Base-by-base conservation (phyloP, 192 early-diverging fungal species). In the Backusella tuberculispora region DNA sequence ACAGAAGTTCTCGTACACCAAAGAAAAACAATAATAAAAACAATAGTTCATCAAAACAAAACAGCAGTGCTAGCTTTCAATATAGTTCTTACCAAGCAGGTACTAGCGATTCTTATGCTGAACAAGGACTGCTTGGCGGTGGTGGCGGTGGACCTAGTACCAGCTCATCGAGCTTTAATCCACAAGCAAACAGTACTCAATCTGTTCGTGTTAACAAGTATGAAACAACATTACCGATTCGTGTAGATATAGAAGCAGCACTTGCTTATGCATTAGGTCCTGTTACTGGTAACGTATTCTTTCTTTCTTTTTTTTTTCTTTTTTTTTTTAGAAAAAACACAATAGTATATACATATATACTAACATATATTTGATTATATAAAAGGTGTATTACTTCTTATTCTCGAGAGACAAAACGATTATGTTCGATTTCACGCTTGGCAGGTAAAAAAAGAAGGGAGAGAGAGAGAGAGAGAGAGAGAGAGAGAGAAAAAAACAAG, bases 341-440 rank as follows among this genome's bases (percentile, higher is more conserved):
- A 34, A 34, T 34, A 21, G 17, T 5, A 44, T 42, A n/a, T 46
- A 69, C 4, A 26, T 46, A 43, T 46, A 17, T 46, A 34, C 4
- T 38, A 9, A 44, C 24, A 44, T 73, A 45, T 14, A 17, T 37
- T 40, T 37, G 1, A n/a, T 38, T 34, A 47, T 48, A 4, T 66
- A 14, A 47, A 26, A 88, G 93, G 90, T 8, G 82, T 89, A n/a
- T 38, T 91, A n/a, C 83, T 95, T 67, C 76, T 95, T 50, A 83
- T 95, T 24, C 50, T 91, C 34, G 94, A 95, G 76, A 86, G 84
- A 71, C 91, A 93, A 77, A 95, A 95, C 76, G 89, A 91, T 67
- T 91, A 90, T 74, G 89, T 89, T 34, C 79, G 88, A 71, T 91
- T 89, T 74, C 89, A 91, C 76, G 89, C 89, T 10, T 91, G 88